Base-by-base conservation (phyloP, 139 green algal genomes). In the Tetradesmus obliquus region DNA sequence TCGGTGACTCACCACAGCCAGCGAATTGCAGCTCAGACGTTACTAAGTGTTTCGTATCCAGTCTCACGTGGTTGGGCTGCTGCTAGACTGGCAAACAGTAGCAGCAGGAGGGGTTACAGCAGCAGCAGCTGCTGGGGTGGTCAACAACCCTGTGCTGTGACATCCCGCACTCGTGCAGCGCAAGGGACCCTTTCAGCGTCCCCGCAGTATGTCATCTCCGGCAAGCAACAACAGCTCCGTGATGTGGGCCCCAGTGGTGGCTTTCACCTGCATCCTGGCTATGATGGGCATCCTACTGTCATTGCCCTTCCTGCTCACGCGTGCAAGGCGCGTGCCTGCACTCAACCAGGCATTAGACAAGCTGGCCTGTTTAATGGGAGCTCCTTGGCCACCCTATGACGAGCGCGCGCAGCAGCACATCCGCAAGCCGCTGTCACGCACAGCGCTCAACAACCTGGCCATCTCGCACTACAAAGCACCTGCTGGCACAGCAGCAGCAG, bases 271-370 rank as follows among this genome's bases (percentile, higher is more conserved):
- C 22, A 86, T 86, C 55, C 53, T 86, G 81, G 51, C 32, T 3
- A 57, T 86, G 32, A 32, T 86, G 81, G 81, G 6, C 45, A 86
- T 86, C 51, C 20, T 86, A 55, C 81, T 86, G 81, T 55, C 81
- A 45, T 55, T 86, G 4, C 81, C 81, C 9, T 86, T 86, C 45
- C 81, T 86, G 81, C 19, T 86, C 45, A 62, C 81, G 15, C 54
- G 81, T 62, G 45, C 51, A 15, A 15, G 81, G 9, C 81, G 45
- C 2, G 55, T 62, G 20, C 81, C 81, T 19, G 55, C 45, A 62
- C 32, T 86, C 54, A 55, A 57, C 81, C 32, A 2, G 45, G 45
- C 55, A 13, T 60, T 86, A 32, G 81, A 86, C 3, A 86, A 86
- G 81, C 22, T 86, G 3, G 45, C 81, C 3, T 32, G 81, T 5